These are phyloP conservation scores for Pouteria glomerata DNA, from an alignment of 148 eudicot genomes.

Conservation along the genomic window DNA sequence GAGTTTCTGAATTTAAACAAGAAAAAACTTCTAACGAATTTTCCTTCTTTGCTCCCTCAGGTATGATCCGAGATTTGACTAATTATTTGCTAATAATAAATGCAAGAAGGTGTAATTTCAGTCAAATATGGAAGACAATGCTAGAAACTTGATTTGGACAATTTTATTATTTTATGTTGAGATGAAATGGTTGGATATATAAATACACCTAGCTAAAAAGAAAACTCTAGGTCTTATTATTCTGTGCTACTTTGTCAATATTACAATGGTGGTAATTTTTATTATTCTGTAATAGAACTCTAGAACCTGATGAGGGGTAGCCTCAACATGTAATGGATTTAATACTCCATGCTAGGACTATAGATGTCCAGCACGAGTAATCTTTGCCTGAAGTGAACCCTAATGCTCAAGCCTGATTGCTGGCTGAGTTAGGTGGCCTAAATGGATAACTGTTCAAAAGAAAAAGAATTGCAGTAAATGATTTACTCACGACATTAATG, in stretches of 20 bases:
- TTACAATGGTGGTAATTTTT: not conserved
- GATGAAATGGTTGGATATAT: not conserved
- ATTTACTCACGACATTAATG: not conserved
- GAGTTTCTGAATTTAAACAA: conserved; percentile 63
- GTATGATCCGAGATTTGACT: conserved; percentile 28
- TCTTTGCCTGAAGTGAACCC: not conserved
- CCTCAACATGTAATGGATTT: not conserved
- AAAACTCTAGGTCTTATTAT: not conserved
- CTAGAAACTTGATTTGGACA: not conserved
- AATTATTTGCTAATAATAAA: not conserved
- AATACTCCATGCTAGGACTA: not conserved
- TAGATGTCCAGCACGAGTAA: not conserved
- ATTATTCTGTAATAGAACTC: not conserved
- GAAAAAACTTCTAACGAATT: conserved; percentile 60
- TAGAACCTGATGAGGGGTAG: not conserved
- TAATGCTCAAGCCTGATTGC: not conserved
- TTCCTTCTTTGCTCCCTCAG: conserved; percentile 82
- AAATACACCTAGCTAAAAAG: too few species aligned
- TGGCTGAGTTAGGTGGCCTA: not conserved
- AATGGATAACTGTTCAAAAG: not conserved
- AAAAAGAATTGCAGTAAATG: not conserved
- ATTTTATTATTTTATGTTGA: not conserved
- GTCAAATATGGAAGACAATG: not conserved
- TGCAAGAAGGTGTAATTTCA: not conserved
- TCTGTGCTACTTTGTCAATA: not conserved